These are phyloP conservation scores for Yamadazyma epiphylla DNA, from an alignment of 1,139 yeast genomes.

Conservation along the genomic window DNA sequence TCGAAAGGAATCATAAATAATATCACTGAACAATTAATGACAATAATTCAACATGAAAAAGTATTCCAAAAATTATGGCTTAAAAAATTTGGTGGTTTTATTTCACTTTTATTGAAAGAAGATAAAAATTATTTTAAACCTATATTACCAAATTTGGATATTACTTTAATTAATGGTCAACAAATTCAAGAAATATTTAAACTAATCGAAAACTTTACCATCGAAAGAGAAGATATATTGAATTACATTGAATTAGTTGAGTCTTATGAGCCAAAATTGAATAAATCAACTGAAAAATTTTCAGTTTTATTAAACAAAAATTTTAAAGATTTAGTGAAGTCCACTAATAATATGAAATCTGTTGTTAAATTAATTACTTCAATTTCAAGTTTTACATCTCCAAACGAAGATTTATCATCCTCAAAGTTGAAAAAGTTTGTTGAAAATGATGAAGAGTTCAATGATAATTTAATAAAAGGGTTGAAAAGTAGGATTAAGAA, in stretches of 20 bases:
- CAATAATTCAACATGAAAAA: slow-evolving; percentile 56
- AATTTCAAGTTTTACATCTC: slow-evolving; percentile 28
- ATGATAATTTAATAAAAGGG: slow-evolving; percentile 45
- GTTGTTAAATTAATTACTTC: slow-evolving; percentile 34
- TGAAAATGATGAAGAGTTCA: slow-evolving; percentile 23
- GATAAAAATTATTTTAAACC: slow-evolving; percentile 10
- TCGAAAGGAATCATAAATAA: slow-evolving; percentile 47
- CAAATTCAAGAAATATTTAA: slow-evolving; percentile 15
- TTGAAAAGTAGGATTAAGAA: slow-evolving; percentile 58
- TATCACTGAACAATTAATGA: slow-evolving; percentile 58
- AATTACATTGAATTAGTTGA: slow-evolving; percentile 31
- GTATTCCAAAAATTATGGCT: slow-evolving; percentile 61
- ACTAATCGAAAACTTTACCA: slow-evolving; percentile 19
- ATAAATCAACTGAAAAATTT: slow-evolving; percentile 18
- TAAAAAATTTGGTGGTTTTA: slow-evolving; percentile 50
- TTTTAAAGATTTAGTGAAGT: slow-evolving; percentile 40
- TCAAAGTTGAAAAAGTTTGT: slow-evolving; percentile 13
- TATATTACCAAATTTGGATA: slow-evolving; percentile 37
- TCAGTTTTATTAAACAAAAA: slow-evolving; percentile 42
- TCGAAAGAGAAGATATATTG: slow-evolving; percentile 41
- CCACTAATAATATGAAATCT: slow-evolving; percentile 37
- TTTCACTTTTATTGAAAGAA: slow-evolving; percentile 26
- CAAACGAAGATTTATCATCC: slow-evolving; percentile 15
- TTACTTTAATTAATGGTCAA: slow-evolving; percentile 28
- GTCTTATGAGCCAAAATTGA: slow-evolving; percentile 16